A percentile compares a stretch with the other conserved stretches of the same genome.
These are phyloP conservation scores for Sarocladium strictum DNA, from an alignment of 2,329 filamentous ascomycete genomes.

Conservation along the genomic window DNA sequence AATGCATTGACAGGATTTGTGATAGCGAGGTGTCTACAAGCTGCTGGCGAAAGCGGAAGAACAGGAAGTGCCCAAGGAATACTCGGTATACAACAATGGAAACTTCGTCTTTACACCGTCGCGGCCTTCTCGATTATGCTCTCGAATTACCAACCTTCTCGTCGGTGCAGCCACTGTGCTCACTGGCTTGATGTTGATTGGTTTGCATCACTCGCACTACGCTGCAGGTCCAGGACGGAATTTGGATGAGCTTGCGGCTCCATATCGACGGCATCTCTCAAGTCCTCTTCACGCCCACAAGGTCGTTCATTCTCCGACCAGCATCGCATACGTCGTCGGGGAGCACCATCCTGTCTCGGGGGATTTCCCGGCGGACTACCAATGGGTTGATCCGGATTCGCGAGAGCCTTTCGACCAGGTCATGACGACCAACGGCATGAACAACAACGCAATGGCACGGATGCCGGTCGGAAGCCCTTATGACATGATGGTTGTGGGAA, in stretches of 20 bases:
- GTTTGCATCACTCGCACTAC: not conserved
- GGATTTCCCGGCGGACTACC: slow-evolving; percentile 1
- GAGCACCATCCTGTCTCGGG: slow-evolving; percentile 11
- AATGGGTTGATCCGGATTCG: slow-evolving; percentile 11
- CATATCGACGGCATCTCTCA: not conserved
- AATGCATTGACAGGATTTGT: not conserved
- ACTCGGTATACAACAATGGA: too few species aligned
- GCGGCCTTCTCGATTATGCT: not conserved
- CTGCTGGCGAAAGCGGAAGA: not conserved
- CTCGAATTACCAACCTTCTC: not conserved
- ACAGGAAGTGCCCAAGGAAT: not conserved
- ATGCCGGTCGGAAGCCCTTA: slow-evolving; percentile 13
- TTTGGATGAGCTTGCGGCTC: not conserved
- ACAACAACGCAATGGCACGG: slow-evolving; percentile 12
- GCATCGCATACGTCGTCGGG: slow-evolving; percentile 9
- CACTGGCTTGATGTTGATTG: not conserved
- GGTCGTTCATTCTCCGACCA: not conserved
- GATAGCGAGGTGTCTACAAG: not conserved
- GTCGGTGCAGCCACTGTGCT: too few species aligned
- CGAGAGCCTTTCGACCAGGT: slow-evolving; percentile 9
- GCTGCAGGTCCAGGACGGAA: not conserved
- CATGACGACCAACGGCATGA: slow-evolving; percentile 11
- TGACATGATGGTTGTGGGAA: slow-evolving; percentile 11
- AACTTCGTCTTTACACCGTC: not conserved
- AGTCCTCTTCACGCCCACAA: not conserved